These are phyloP conservation scores for Coemansia sp. DNA, from an alignment of 192 early-diverging fungal species.

Conservation along the genomic window DNA sequence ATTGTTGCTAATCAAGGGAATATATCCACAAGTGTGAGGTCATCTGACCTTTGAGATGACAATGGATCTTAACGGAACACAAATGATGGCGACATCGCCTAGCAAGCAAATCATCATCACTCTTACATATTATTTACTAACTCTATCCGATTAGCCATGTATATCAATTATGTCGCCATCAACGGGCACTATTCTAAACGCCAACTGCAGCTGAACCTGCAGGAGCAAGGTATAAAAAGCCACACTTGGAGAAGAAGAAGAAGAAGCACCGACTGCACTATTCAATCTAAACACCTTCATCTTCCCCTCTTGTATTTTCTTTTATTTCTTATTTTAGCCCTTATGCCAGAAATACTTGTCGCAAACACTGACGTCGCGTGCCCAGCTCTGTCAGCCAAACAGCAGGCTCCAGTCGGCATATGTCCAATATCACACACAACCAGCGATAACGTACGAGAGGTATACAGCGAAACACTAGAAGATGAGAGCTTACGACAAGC, in stretches of 20 bases:
- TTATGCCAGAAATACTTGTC: conserved; percentile 24
- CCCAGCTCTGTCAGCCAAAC: neutral
- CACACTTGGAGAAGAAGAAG: too few species aligned
- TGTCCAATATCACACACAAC: neutral
- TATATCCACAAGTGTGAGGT: too few species aligned
- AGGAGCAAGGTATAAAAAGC: too few species aligned
- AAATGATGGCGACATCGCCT: neutral
- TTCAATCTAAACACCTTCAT: too few species aligned
- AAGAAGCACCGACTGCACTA: too few species aligned
- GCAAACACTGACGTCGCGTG: neutral
- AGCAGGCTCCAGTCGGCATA: neutral
- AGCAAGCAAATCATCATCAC: too few species aligned
- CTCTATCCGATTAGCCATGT: neutral
- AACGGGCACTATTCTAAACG: neutral
- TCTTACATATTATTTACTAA: too few species aligned
- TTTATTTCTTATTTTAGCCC: neutral
- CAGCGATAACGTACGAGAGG: neutral
- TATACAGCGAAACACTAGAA: conserved; percentile 31
- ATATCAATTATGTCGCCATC: neutral
- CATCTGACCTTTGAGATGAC: too few species aligned
- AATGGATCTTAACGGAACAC: neutral
- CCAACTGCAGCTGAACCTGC: too few species aligned
- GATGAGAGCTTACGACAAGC: conserved; percentile 47
- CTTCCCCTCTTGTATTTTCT: neutral
- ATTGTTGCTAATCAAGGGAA: neutral